Evolutionary conservation across 2,329 filamentous ascomycete genomes (phyloP), one percentile per base, ranked within the genome.

Genomic region (Cladophialophora bantiana): DNA sequence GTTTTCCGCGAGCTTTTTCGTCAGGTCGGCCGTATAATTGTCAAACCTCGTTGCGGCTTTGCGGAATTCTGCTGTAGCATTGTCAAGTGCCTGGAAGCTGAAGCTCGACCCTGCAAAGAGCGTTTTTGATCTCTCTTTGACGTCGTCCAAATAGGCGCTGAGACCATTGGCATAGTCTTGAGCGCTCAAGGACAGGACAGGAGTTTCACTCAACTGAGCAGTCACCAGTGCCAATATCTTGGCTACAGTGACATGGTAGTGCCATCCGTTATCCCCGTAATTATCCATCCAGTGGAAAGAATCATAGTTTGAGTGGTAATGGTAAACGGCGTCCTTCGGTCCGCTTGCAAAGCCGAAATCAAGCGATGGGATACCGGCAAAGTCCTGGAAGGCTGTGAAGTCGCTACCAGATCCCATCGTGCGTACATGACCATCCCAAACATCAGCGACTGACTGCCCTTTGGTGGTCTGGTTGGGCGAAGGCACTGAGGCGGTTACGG

Each of bases 251-350:
- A 83, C 72, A 72, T 90, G 88, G 72, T 89, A 88, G 7, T 83
- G 75, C 78, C 85, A 89, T 10, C 77, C 80, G 0, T 82, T 80
- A 71, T 96, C 93, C 3, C 92, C 92, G 71, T 88, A 93, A 2
- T 82, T 89, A 13, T 89, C 84, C 91, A 95, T 95, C 92, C 92
- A 96, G 73, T 89, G 82, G 75, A 91, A 94, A 38, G 86, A 91
- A 75, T 96, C 93, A 75, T 94, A 96, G 78, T 95, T 95, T 68
- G 87, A 82, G 73, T 96, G 92, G 74, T 95, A 96, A 77, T 92
- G 90, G 74, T 92, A 91, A 54, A 84, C 80, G 64, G 83, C 77
- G 52, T 84, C 83, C 1, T 78, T 75, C 0, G 72, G 65, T 31
- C 78, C 78, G 7, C 72, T 75, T 15, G 76, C 77, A 74, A 91